Conservation (phyloP, 2,329 filamentous ascomycete species). For the Aspergillus viridinutans region DNA sequence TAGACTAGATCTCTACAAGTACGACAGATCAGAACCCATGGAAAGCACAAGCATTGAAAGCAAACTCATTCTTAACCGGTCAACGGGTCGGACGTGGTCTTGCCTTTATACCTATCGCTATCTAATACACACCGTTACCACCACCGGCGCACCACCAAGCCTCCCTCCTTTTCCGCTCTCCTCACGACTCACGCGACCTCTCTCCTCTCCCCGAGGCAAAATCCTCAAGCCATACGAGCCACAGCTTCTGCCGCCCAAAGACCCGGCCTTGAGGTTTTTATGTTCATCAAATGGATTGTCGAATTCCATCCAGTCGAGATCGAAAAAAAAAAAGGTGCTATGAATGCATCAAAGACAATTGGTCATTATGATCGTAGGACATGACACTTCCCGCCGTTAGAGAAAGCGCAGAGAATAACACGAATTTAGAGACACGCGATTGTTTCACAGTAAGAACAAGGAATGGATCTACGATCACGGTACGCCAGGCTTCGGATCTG, state of each 20-base stretch:
- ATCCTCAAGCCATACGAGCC: background rate
- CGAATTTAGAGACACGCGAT: constrained; percentile 16
- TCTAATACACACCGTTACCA: constrained; percentile 1
- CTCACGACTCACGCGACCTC: constrained; percentile 6
- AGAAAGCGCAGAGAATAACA: constrained; percentile 6
- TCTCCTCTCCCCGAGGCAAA: background rate
- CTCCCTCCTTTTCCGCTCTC: constrained; percentile 3
- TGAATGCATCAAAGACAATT: constrained; percentile 31
- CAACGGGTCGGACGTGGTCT: background rate
- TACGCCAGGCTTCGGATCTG: constrained; percentile 37
- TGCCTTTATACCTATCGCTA: background rate
- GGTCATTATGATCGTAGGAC: constrained; percentile 38
- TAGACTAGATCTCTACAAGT: background rate
- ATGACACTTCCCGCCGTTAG: constrained; percentile 31
- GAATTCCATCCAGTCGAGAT: constrained; percentile 20
- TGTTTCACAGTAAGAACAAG: constrained; percentile 20
- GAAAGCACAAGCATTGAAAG: background rate
- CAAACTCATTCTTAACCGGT: background rate
- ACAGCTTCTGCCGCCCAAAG: constrained; percentile 3
- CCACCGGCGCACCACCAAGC: constrained; percentile 8
- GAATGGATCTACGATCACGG: constrained; percentile 36
- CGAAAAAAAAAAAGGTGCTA: constrained; percentile 33
- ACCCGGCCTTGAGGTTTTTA: constrained; percentile 11
- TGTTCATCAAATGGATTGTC: constrained; percentile 20
- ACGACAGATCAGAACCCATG: background rate